Evolutionary conservation across 1,284 basidiomycete species (phyloP).

Genomic region (Kalmanozyma brasiliensis): DNA sequence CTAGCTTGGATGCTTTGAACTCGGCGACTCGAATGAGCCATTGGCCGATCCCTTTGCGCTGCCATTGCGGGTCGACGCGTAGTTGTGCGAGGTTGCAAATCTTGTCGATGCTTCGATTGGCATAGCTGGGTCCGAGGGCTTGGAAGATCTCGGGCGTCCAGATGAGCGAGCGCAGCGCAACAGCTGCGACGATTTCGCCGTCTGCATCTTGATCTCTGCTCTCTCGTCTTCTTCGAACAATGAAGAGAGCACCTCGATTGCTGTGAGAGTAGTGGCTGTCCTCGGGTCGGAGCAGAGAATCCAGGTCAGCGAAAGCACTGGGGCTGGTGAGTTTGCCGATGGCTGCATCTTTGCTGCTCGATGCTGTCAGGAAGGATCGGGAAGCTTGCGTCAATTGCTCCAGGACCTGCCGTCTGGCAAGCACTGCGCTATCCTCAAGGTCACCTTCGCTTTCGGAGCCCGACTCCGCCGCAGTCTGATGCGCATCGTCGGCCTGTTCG

Average conservation of each 20-base stretch:
- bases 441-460: conserved; percentile 34
- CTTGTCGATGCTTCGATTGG: conserved; percentile 46
- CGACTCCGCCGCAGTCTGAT: conserved; percentile 14
- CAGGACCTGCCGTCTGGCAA: conserved; percentile 15
- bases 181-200: conserved; percentile 25
- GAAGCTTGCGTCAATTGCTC: conserved; percentile 12
- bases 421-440: conserved; percentile 10
- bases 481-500: not conserved
- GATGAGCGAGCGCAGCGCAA: conserved; percentile 43
- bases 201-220: not conserved
- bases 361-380: conserved; percentile 12
- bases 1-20: conserved; percentile 37
- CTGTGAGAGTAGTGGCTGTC: conserved; percentile 43
- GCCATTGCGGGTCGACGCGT: conserved; percentile 33
- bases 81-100: conserved; percentile 37
- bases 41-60: conserved; percentile 37
- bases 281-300: conserved; percentile 28
- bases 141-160: conserved; percentile 52
- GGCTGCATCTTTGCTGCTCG: not conserved
- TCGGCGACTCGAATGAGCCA: conserved; percentile 40
- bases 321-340: not conserved
- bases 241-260: conserved; percentile 42
- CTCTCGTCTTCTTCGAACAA: conserved; percentile 18
- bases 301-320: conserved; percentile 16
- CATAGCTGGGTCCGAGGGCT: conserved; percentile 37